Evolutionary conservation across 202 grass and related monocot genomes (phyloP).

Genomic region (Panicum virgatum): DNA sequence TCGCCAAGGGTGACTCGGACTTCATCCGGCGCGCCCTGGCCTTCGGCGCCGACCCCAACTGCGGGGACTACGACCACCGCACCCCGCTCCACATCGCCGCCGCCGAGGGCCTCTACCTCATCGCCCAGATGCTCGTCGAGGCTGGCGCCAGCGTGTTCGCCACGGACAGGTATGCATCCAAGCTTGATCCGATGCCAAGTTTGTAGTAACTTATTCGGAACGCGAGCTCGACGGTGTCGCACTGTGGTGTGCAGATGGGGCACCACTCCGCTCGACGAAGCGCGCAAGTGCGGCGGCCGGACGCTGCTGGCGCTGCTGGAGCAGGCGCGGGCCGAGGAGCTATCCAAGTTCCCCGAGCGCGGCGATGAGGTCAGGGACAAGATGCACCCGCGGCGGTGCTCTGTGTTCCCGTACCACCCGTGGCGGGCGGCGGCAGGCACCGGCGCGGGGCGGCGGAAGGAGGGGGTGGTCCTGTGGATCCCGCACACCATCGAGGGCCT

Average conservation of each 20-base stretch:
- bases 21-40: conserved; percentile 67
- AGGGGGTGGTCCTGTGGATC: conserved; percentile 81
- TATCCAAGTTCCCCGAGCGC: conserved; percentile 62
- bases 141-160: conserved; percentile 86
- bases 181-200: neutral
- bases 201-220: neutral
- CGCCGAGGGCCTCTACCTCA: conserved; percentile 78
- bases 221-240: neutral
- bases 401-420: conserved; percentile 82
- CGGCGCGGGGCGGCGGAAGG: conserved; percentile 47
- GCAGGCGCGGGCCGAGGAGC: conserved; percentile 57
- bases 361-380: conserved; percentile 64
- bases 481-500: conserved; percentile 71
- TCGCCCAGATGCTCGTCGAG: conserved; percentile 77
- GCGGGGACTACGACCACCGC: conserved; percentile 84
- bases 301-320: conserved; percentile 64
- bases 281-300: conserved; percentile 62
- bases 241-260: conserved; percentile 58
- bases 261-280: conserved; percentile 80
- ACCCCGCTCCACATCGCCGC: conserved; percentile 88
- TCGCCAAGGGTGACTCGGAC: conserved; percentile 69
- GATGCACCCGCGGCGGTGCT: conserved; percentile 75
- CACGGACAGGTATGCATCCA: conserved; percentile 57
- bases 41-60: conserved; percentile 78
- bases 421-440: conserved; percentile 40